These are phyloP conservation scores for Paracoccidioides lutzii DNA, from an alignment of 2,329 filamentous ascomycete species.

Conservation along the genomic window DNA sequence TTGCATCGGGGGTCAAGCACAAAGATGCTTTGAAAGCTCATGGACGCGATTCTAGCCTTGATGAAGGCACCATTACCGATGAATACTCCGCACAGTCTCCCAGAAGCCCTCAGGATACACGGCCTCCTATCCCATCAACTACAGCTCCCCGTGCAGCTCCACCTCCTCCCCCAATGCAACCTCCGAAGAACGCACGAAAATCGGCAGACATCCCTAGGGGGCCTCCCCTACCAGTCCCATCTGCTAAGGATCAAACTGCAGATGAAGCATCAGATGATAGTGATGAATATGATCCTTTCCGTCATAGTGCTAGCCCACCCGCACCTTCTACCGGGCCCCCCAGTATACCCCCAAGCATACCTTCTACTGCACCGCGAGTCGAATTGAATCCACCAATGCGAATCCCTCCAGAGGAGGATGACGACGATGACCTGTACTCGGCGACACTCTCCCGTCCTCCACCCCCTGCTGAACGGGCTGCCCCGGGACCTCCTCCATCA, in stretches of 20 bases:
- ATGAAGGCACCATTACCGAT: conserved; percentile 49
- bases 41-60: conserved; percentile 60
- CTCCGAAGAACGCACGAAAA: conserved; percentile 42
- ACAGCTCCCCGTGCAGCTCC: conserved; percentile 47
- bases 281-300: conserved; percentile 43
- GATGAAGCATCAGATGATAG: conserved; percentile 39
- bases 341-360: neutral
- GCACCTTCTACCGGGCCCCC: conserved; percentile 14
- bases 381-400: conserved; percentile 14
- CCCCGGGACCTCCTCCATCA: conserved; percentile 38
- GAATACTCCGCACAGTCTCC: conserved; percentile 40
- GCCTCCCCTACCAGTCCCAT: conserved; percentile 50
- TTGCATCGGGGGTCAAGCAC: conserved; percentile 82
- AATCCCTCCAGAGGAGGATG: conserved; percentile 20
- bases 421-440: conserved; percentile 37
- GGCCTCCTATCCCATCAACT: conserved; percentile 41
- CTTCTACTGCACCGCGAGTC: conserved; percentile 13
- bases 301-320: conserved; percentile 30
- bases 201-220: conserved; percentile 60
- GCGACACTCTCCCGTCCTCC: conserved; percentile 28
- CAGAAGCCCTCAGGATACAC: conserved; percentile 26
- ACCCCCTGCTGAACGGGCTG: conserved; percentile 28
- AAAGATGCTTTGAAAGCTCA: conserved; percentile 86
- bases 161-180: conserved; percentile 52
- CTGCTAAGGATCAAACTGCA: conserved; percentile 34